Evolutionary conservation across 352 stramenopile genomes (phyloP).

Genomic region (Phytophthora pseudosyringae): DNA sequence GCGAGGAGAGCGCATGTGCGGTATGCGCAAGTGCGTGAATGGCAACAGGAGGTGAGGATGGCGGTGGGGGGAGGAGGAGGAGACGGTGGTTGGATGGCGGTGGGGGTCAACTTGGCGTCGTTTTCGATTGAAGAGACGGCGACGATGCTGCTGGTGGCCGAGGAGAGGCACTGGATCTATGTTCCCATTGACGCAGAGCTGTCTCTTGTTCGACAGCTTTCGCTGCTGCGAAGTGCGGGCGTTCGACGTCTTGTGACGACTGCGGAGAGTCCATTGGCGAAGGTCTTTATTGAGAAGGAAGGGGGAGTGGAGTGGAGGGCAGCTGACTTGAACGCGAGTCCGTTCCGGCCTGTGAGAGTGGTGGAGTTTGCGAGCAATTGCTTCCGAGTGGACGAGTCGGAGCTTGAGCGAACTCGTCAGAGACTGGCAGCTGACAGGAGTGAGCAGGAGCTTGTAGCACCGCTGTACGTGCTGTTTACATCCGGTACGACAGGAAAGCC

Average conservation of each 20-base stretch:
- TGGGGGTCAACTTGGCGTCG: slow-evolving; percentile 49
- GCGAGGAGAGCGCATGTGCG: slow-evolving; percentile 6
- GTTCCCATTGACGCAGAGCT: slow-evolving; percentile 52
- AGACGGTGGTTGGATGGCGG: slow-evolving; percentile 14
- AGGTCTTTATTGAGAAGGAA: slow-evolving; percentile 21
- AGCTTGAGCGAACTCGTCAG: neutral
- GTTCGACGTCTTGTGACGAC: slow-evolving; percentile 45
- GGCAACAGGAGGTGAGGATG: slow-evolving; percentile 21
- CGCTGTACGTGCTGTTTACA: slow-evolving; percentile 68
- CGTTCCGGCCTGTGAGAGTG: slow-evolving; percentile 38
- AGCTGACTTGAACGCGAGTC: slow-evolving; percentile 14
- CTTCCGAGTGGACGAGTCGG: slow-evolving; percentile 2
- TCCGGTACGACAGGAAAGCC: slow-evolving; percentile 57
- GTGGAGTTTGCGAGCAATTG: slow-evolving; percentile 5
- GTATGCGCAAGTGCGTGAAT: slow-evolving; percentile 30
- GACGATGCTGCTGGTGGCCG: slow-evolving; percentile 42
- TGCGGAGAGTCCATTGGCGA: slow-evolving; percentile 22
- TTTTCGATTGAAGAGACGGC: slow-evolving; percentile 62
- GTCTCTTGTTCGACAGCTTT: slow-evolving; percentile 35
- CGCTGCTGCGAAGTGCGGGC: slow-evolving; percentile 29
- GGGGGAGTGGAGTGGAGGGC: neutral
- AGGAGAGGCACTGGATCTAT: slow-evolving; percentile 45
- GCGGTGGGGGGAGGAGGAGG: slow-evolving; percentile 2
- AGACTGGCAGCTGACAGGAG: neutral
- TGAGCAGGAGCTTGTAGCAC: slow-evolving; percentile 4